phyloP scores from a whole-genome alignment of 176 grass and related monocot species.

The Oryza rufipogon region DNA sequence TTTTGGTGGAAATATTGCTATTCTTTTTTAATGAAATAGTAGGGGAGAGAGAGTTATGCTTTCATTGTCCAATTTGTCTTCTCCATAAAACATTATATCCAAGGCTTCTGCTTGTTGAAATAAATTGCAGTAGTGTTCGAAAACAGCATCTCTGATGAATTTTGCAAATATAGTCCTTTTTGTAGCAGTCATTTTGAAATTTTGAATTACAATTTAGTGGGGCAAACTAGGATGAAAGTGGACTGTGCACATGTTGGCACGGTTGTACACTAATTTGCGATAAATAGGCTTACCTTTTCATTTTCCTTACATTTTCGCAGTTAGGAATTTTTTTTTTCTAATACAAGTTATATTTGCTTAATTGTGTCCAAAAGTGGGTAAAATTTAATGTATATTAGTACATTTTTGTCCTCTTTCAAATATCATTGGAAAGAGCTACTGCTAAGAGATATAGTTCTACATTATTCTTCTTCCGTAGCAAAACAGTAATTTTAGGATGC shows the following conservation, averaged over 20 bases:
- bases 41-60: background rate
- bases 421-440: background rate
- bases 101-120: constrained; percentile 14
- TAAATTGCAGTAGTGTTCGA: background rate
- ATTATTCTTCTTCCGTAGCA: background rate
- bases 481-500: background rate
- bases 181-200: background rate
- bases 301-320: background rate
- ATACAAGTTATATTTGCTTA: background rate
- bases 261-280: constrained; percentile 2
- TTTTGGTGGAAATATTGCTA: background rate
- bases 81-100: background rate
- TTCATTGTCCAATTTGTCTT: background rate
- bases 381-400: background rate
- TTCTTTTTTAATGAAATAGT: background rate
- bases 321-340: background rate
- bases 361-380: background rate
- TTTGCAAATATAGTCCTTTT: background rate
- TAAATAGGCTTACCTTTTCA: background rate
- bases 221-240: constrained; percentile 15
- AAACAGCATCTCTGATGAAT: background rate
- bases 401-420: background rate
- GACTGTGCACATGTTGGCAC: constrained; percentile 8
- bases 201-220: constrained; percentile 11
- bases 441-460: background rate